Conservation (phyloP, 106 monocot genomes). For the Xerophyta viscosa region DNA sequence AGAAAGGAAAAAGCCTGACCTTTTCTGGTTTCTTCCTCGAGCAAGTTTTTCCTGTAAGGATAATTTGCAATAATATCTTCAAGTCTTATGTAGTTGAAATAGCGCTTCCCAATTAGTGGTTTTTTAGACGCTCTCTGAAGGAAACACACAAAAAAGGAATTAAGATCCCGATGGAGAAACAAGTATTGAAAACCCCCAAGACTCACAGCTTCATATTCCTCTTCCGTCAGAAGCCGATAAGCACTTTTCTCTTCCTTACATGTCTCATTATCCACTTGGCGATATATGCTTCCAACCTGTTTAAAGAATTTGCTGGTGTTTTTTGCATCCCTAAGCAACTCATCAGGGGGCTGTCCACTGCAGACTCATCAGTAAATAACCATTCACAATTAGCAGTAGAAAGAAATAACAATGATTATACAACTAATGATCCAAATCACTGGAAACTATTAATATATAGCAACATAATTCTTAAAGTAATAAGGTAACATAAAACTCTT, state of each 20-base stretch:
- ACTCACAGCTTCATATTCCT: constrained; percentile 89
- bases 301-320: constrained; percentile 81
- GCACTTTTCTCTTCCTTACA: constrained; percentile 26
- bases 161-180: constrained; percentile 4
- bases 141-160: neutral
- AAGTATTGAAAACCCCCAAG: too few species aligned
- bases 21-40: constrained; percentile 63
- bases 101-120: constrained; percentile 73
- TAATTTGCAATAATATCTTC: constrained; percentile 74
- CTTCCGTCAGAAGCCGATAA: constrained; percentile 64
- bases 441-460: too few species aligned
- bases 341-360: constrained; percentile 93
- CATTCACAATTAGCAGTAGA: too few species aligned
- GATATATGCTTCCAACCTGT: constrained; percentile 59
- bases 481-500: too few species aligned
- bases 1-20: constrained; percentile 43
- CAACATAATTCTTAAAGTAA: too few species aligned
- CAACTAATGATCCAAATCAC: too few species aligned
- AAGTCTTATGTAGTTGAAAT: constrained; percentile 67
- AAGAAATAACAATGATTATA: too few species aligned
- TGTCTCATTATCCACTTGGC: constrained; percentile 23
- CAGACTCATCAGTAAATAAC: constrained; percentile 12
- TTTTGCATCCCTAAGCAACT: constrained; percentile 73
- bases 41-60: constrained; percentile 69
- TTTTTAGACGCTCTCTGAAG: constrained; percentile 62